A percentile compares a stretch with the other conserved stretches of the same genome.
phyloP scores from a whole-genome alignment of 495 filamentous ascomycete species.

The Penicilliopsis zonata region DNA sequence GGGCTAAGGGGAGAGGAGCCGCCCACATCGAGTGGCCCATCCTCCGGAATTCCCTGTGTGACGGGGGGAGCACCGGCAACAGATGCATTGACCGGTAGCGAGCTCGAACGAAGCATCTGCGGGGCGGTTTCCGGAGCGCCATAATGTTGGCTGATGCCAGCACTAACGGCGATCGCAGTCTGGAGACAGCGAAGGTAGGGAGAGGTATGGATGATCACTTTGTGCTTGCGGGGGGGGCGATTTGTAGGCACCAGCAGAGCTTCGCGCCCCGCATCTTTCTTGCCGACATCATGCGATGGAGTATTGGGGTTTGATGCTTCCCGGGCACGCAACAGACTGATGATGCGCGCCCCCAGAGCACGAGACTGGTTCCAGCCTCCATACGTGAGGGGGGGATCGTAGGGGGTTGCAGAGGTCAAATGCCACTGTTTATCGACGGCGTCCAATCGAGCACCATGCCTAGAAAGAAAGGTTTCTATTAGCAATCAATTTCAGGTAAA shows the following conservation, averaged over 20 bases:
- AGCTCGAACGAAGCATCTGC: neutral
- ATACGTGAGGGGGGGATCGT: conserved; percentile 92
- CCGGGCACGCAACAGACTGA: conserved; percentile 48
- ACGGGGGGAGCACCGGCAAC: neutral
- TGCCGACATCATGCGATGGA: neutral
- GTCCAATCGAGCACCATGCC: conserved; percentile 87
- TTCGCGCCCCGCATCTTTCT: neutral
- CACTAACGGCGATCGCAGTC: conserved; percentile 79
- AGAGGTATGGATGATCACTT: conserved; percentile 78
- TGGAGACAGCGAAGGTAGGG: conserved; percentile 90
- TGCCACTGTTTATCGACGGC: conserved; percentile 93
- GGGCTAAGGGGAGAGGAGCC: neutral
- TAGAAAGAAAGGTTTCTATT: too few relatives aligned
- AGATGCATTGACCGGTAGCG: neutral
- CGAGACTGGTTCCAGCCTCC: conserved; percentile 84
- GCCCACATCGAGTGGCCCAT: neutral
- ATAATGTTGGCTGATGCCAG: conserved; percentile 66
- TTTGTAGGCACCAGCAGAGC: neutral
- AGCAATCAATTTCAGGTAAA: too few relatives aligned
- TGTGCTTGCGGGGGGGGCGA: conserved; percentile 50
- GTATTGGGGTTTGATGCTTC: conserved; percentile 8
- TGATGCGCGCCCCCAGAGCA: conserved; percentile 68
- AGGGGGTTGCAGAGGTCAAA: conserved; percentile 84
- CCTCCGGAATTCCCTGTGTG: neutral
- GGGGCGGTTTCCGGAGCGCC: neutral